Percentiles rank a stretch among this genome's conserved stretches.
Evolutionary conservation across 106 monocot species (phyloP).

Genomic region (Alisma plantagoaquatica): DNA sequence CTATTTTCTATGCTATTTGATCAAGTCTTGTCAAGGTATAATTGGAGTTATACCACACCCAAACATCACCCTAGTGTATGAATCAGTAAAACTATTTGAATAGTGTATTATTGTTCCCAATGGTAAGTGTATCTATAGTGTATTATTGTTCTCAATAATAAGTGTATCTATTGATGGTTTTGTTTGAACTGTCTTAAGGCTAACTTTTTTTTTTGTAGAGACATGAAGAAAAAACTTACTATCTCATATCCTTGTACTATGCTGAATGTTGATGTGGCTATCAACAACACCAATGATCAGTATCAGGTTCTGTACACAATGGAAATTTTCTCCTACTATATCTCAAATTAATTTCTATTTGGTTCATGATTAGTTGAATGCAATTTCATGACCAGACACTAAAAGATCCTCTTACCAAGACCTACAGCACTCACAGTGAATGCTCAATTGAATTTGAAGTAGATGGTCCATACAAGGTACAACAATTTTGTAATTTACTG

Average conservation of each 20-base stretch:
- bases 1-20: too few species aligned
- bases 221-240: conserved; percentile 61
- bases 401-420: conserved; percentile 56
- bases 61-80: too few species aligned
- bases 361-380: too few species aligned
- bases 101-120: too few species aligned
- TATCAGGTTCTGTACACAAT: conserved; percentile 71
- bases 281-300: conserved; percentile 98
- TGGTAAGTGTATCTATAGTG: too few species aligned
- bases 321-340: too few species aligned
- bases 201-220: conserved; percentile 31
- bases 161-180: too few species aligned
- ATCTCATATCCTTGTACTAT: conserved; percentile 98
- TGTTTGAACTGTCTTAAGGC: not conserved
- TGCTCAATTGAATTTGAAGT: conserved; percentile 99
- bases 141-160: too few species aligned
- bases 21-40: too few species aligned
- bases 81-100: too few species aligned
- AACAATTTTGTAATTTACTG: not conserved
- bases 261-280: conserved; percentile 97
- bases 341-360: too few species aligned
- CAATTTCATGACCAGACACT: conserved; percentile 77
- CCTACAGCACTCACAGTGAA: conserved; percentile 88
- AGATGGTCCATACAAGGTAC: conserved; percentile 96
- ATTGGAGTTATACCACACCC: too few species aligned